Conservation (phyloP, 2,329 filamentous ascomycete genomes). For the Fusarium phyllophilum region DNA sequence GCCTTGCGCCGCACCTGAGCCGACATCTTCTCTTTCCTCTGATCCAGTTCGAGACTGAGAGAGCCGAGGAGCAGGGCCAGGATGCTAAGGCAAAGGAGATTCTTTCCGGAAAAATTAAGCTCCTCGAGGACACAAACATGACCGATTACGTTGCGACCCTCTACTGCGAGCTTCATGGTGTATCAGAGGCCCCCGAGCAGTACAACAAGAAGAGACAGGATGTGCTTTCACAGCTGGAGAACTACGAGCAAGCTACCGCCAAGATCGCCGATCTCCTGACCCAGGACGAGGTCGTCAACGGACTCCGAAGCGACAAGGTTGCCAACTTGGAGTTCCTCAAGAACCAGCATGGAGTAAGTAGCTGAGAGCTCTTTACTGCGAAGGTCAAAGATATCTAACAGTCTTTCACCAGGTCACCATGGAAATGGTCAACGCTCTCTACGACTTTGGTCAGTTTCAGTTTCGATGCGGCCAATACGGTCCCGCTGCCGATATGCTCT, state of each 20-base stretch:
- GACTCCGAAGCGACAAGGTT: slow-evolving; percentile 94
- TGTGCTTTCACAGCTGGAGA: slow-evolving; percentile 83
- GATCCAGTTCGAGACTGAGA: slow-evolving; percentile 87
- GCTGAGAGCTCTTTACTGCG: slow-evolving; percentile 10
- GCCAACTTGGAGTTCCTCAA: slow-evolving; percentile 98
- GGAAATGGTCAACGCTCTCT: slow-evolving; percentile 95
- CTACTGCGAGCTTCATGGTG: slow-evolving; percentile 87
- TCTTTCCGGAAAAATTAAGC: slow-evolving; percentile 87
- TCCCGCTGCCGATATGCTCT: slow-evolving; percentile 89
- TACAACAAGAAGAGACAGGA: slow-evolving; percentile 90
- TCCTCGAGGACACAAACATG: slow-evolving; percentile 98
- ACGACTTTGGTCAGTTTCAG: slow-evolving; percentile 96
- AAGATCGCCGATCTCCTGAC: slow-evolving; percentile 89
- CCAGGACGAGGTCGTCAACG: slow-evolving; percentile 89
- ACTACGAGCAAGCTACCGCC: slow-evolving; percentile 85
- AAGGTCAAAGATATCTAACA: slow-evolving; percentile 30
- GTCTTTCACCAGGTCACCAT: slow-evolving; percentile 72
- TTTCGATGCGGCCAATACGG: slow-evolving; percentile 97
- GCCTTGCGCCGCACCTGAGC: slow-evolving; percentile 91
- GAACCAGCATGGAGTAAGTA: slow-evolving; percentile 87
- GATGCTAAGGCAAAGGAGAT: slow-evolving; percentile 72
- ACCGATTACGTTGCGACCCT: slow-evolving; percentile 95
- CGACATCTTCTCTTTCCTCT: slow-evolving; percentile 96
- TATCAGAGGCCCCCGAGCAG: slow-evolving; percentile 81
- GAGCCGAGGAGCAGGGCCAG: slow-evolving; percentile 79